phyloP scores from a whole-genome alignment of 139 green algal genomes.

The Chlamydomonas sp. region DNA sequence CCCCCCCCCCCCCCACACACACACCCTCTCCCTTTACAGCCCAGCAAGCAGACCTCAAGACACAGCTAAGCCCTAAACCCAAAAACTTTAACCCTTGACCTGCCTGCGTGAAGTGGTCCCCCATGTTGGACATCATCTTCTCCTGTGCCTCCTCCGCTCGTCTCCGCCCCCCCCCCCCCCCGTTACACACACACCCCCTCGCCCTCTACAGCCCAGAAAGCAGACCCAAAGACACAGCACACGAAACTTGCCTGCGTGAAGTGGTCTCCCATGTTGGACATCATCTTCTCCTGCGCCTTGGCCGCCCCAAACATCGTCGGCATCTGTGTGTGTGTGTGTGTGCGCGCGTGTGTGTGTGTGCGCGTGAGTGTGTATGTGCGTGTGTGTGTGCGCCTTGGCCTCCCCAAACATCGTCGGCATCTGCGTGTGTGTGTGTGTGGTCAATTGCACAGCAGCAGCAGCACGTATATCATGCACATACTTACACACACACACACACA shows the following conservation, averaged over 20 bases:
- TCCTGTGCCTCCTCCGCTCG: not conserved
- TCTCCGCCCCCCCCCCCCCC: too few relatives aligned
- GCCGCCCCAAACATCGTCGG: constrained; percentile 82
- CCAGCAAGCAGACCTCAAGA: too few relatives aligned
- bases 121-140: not conserved
- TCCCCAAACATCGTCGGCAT: constrained; percentile 87
- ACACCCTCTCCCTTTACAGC: too few relatives aligned
- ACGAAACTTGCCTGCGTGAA: constrained; percentile 55
- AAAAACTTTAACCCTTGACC: too few relatives aligned
- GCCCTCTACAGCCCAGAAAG: too few relatives aligned
- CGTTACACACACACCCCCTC: too few relatives aligned
- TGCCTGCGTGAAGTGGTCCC: not conserved
- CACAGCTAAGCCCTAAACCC: too few relatives aligned
- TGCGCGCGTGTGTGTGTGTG: too few relatives aligned
- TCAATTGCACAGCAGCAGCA: not conserved
- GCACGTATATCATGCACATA: not conserved
- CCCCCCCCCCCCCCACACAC: too few relatives aligned
- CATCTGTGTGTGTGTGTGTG: too few relatives aligned
- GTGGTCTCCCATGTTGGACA: constrained; percentile 58
- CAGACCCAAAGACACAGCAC: not conserved
- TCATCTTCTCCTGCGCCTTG: constrained; percentile 67
- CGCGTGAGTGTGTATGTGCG: constrained; percentile 42
- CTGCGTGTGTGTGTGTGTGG: constrained; percentile 35
- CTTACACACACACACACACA: constrained; percentile 18
- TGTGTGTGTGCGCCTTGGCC: constrained; percentile 65